Evolutionary conservation across 208 protist genomes (phyloP).

Genomic region (Histomonas meleagridis): DNA sequence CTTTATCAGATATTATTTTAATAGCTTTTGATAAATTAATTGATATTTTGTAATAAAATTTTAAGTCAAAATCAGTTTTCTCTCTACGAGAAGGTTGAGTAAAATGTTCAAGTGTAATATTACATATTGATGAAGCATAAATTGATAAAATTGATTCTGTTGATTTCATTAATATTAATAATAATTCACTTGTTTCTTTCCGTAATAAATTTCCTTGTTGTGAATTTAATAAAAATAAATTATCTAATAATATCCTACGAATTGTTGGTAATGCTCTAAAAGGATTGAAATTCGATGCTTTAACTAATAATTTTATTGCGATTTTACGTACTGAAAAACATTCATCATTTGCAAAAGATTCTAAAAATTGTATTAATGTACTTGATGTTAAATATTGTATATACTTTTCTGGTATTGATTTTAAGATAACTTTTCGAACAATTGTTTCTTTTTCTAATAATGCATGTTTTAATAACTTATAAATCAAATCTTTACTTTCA

Average conservation of each 20-base stretch:
- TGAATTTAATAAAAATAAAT: slow-evolving; percentile 1
- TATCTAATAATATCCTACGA: background rate
- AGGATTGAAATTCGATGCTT: background rate
- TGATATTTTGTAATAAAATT: background rate
- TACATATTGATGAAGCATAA: background rate
- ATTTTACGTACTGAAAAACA: background rate
- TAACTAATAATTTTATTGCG: background rate
- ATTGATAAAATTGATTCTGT: background rate
- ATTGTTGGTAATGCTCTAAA: background rate
- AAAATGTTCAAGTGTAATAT: background rate
- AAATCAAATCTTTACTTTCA: background rate
- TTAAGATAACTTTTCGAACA: background rate
- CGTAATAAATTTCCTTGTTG: background rate
- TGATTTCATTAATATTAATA: background rate
- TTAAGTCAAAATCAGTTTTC: background rate
- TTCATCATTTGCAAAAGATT: slow-evolving; percentile 14
- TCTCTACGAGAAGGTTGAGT: background rate
- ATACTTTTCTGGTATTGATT: background rate
- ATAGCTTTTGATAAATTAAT: background rate
- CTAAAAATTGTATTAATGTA: background rate
- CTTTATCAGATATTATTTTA: background rate
- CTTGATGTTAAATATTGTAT: background rate
- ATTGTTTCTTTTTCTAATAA: background rate
- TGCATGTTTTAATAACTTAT: background rate
- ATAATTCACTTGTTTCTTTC: background rate